These are phyloP conservation scores for Hemileccinum rubropunctum DNA, from an alignment of 768 basidiomycete genomes.

Conservation along the genomic window DNA sequence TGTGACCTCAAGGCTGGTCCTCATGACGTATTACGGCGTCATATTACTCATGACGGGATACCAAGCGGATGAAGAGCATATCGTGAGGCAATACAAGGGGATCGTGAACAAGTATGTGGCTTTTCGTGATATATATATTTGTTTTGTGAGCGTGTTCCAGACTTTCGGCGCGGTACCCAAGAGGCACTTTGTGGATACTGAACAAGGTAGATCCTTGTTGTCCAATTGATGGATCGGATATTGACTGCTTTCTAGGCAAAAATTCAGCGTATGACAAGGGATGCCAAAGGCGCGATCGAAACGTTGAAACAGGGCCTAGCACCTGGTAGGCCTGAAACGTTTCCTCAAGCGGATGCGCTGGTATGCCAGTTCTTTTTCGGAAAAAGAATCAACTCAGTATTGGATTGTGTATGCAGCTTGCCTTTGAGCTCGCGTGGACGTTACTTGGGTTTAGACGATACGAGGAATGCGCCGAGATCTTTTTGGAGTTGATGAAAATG, in stretches of 20 bases:
- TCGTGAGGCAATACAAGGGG: conserved; percentile 57
- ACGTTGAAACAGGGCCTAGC: conserved; percentile 58
- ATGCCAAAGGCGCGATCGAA: conserved; percentile 63
- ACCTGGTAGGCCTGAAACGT: conserved; percentile 48
- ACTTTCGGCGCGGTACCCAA: conserved; percentile 55
- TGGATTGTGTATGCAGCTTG: conserved; percentile 42
- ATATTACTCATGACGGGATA: conserved; percentile 71
- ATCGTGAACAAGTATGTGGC: conserved; percentile 61
- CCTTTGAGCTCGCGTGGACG: conserved; percentile 80
- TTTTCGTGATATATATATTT: background rate
- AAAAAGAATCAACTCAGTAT: background rate
- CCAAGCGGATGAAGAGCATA: conserved; percentile 68
- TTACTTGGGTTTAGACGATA: conserved; percentile 62
- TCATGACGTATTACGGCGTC: conserved; percentile 80
- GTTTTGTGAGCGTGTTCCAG: conserved; percentile 28
- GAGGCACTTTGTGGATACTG: conserved; percentile 70
- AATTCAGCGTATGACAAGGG: conserved; percentile 67
- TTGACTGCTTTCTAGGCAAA: conserved; percentile 50
- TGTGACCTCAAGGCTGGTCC: conserved; percentile 48
- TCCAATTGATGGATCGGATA: background rate
- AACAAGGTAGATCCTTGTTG: conserved; percentile 47
- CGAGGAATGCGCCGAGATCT: conserved; percentile 63
- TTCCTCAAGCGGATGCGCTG: conserved; percentile 71
- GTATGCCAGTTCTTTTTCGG: conserved; percentile 31
- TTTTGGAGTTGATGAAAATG: conserved; percentile 59